These are phyloP conservation scores for Herpotrichia juniperi DNA, from an alignment of 2,329 filamentous ascomycete species.

Conservation along the genomic window DNA sequence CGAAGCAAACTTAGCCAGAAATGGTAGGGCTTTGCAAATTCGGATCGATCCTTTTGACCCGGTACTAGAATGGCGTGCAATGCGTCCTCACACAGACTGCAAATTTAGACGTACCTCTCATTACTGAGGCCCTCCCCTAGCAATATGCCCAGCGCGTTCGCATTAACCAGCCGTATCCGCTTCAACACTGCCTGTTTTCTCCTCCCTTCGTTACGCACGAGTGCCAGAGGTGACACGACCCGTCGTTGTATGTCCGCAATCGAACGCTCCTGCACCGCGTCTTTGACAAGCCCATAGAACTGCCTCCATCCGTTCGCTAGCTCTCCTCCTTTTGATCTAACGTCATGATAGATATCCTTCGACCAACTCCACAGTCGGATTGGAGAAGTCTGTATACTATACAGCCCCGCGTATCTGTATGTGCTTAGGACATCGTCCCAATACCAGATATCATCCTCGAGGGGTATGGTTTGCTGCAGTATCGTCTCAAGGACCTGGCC, in stretches of 20 bases:
- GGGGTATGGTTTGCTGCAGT: conserved; percentile 79
- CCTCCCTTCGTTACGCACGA: conserved; percentile 75
- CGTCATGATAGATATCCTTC: conserved; percentile 72
- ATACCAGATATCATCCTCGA: conserved; percentile 91
- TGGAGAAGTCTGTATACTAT: conserved; percentile 86
- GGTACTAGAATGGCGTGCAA: too few relatives aligned
- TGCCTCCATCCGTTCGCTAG: conserved; percentile 56
- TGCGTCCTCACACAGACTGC: too few relatives aligned
- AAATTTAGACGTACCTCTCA: conserved; percentile 46
- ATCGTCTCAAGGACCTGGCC: conserved; percentile 78
- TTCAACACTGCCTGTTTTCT: conserved; percentile 74
- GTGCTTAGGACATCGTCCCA: conserved; percentile 90
- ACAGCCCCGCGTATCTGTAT: conserved; percentile 77
- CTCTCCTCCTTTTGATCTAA: conserved; percentile 48
- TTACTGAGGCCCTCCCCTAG: conserved; percentile 81
- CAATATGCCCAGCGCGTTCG: conserved; percentile 84
- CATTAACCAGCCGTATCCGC: conserved; percentile 77
- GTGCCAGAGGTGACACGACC: conserved; percentile 78
- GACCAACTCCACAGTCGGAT: conserved; percentile 74
- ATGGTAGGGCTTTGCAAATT: too few relatives aligned
- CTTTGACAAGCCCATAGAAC: conserved; percentile 82
- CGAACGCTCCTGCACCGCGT: conserved; percentile 75
- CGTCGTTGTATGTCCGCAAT: conserved; percentile 72
- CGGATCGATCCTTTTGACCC: too few relatives aligned
- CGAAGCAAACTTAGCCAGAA: too few relatives aligned